These are phyloP conservation scores for Trametes cingulata DNA, from an alignment of 768 basidiomycete species.

Conservation along the genomic window DNA sequence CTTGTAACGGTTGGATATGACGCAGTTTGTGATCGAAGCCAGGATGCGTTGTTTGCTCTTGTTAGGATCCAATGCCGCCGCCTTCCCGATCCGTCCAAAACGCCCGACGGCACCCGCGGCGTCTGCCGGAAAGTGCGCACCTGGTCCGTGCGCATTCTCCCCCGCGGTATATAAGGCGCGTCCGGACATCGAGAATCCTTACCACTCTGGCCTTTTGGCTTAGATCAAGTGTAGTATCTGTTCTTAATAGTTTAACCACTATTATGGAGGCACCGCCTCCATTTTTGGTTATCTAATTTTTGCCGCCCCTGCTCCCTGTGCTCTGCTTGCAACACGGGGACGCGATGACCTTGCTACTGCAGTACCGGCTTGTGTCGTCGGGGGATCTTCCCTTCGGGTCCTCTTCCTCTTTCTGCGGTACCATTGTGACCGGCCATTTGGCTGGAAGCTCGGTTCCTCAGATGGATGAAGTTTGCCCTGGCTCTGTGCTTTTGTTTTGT, in stretches of 20 bases:
- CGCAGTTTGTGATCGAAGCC: not conserved
- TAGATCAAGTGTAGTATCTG: slow-evolving; percentile 80
- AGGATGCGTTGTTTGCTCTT: not conserved
- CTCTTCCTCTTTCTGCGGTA: slow-evolving; percentile 12
- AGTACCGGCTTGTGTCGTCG: slow-evolving; percentile 32
- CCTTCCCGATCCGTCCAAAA: not conserved
- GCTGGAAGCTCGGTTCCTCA: slow-evolving; percentile 7
- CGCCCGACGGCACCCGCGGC: not conserved
- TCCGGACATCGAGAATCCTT: slow-evolving; percentile 19
- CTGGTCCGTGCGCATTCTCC: slow-evolving; percentile 14
- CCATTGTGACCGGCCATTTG: slow-evolving; percentile 17
- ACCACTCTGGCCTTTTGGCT: slow-evolving; percentile 65
- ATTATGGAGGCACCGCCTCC: slow-evolving; percentile 37
- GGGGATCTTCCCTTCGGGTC: slow-evolving; percentile 22
- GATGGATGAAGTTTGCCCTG: slow-evolving; percentile 3
- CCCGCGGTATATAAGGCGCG: not conserved
- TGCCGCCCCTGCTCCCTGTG: slow-evolving; percentile 28
- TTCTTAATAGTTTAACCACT: slow-evolving; percentile 55
- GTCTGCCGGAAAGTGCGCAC: not conserved
- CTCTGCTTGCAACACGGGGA: slow-evolving; percentile 31
- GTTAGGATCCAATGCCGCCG: slow-evolving; percentile 12
- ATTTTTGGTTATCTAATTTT: slow-evolving; percentile 35
- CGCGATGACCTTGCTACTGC: slow-evolving; percentile 32
- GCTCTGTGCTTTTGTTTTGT: not conserved
- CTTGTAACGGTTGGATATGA: not conserved